Conservation (phyloP, 768 basidiomycete species). For the Termitomyces sp. region DNA sequence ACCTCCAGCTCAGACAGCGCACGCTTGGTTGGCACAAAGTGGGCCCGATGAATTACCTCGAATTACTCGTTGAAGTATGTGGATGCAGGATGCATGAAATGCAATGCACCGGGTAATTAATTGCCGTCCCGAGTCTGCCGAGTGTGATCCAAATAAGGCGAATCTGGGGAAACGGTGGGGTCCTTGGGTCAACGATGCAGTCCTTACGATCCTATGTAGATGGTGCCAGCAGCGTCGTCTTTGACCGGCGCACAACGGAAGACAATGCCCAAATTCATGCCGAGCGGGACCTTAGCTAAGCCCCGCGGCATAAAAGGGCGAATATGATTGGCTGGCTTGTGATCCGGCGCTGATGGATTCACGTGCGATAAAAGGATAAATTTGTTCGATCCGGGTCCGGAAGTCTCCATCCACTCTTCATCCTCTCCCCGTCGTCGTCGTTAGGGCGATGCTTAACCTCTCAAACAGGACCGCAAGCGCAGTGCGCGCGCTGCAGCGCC, state of each 20-base stretch:
- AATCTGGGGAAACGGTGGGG: background rate
- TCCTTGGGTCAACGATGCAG: background rate
- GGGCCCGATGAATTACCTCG: constrained; percentile 8
- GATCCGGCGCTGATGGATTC: constrained; percentile 21
- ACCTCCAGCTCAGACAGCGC: too few species aligned
- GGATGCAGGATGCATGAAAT: background rate
- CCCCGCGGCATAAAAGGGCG: constrained; percentile 15
- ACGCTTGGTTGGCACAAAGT: constrained; percentile 15
- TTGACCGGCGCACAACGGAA: background rate
- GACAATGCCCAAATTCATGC: background rate
- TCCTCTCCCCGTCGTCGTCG: constrained; percentile 21
- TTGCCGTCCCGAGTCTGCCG: background rate
- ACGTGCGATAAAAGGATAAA: constrained; percentile 35
- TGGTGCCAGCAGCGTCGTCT: background rate
- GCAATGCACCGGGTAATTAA: background rate
- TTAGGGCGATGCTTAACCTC: constrained; percentile 58
- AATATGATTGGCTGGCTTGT: constrained; percentile 26
- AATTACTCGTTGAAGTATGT: too few species aligned
- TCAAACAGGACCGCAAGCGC: constrained; percentile 48
- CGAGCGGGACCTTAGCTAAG: constrained; percentile 7
- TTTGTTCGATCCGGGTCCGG: constrained; percentile 30
- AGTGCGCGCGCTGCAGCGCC: constrained; percentile 44
- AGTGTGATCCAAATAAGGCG: background rate
- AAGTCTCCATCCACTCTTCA: constrained; percentile 23
- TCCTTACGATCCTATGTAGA: too few species aligned